Evolutionary conservation across 169 alveolate genomes (phyloP), one percentile per base, ranked within the genome.

Genomic region (Eimeria falciformis): DNA sequence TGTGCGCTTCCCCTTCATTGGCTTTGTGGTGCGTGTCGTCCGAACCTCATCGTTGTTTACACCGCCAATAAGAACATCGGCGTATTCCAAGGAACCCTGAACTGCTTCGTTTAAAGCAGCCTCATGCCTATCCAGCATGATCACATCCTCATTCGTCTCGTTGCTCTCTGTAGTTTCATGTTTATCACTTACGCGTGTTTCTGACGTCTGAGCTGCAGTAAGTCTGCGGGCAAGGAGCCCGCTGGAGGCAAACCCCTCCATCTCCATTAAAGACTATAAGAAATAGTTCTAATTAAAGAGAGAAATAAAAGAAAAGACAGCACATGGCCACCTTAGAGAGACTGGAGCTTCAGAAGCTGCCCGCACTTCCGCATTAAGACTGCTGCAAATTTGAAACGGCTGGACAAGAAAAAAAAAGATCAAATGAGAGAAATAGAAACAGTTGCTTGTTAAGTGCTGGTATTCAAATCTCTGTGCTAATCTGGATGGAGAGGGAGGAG

Each of bases 381-480:
- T 33, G 40, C 40, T 33, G 40, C 40, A 33, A 0, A 1, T 33
- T 33, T 33, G 2, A 33, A 33, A 33, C 2, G 65, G 3, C 17
- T 17, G 3, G 65, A 1, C 17, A 3, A 53, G 65, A 53, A 1
- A 21, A 3, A 53, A 53, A 53, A 2, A 17, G 23, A 33, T 46
- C 43, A 75, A 75, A 75, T 75, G 85, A 68, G 66, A 53, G 46
- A 45, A 45, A 50, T 46, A 18, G 68, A 23, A 58, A 75, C 43
- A 11, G 17, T 33, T 33, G 81, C 81, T 33, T 46, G 81, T 68
- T 45, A n/a, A 47, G 45, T 75, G 82, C 82, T 71, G 82, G 37
- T 71, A 55, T 21, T 40, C 33, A 4, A 45, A 65, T 25, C 46
- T 58, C 68, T 43, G 85, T 75, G 66, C 23, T 75, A 29, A 21